These are phyloP conservation scores for Phytophthora litchii DNA, from an alignment of 352 stramenopile species.

Conservation along the genomic window DNA sequence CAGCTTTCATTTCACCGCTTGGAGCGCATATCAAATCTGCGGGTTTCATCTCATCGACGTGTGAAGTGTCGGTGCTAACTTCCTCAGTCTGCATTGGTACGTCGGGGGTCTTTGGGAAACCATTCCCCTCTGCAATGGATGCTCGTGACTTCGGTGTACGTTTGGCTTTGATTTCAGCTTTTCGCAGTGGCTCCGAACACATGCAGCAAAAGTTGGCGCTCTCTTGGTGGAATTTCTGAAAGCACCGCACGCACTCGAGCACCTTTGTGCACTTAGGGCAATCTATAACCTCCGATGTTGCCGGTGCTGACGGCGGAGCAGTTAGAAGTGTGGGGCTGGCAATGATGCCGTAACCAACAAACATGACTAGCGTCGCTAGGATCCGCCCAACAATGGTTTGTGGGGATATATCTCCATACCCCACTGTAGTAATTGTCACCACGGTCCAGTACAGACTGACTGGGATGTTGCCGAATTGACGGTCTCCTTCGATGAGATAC, in stretches of 20 bases:
- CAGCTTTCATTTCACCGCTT: conserved; percentile 15
- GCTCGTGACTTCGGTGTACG: conserved; percentile 51
- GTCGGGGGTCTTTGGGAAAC: conserved; percentile 1
- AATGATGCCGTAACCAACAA: conserved; percentile 85
- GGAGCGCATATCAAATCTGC: conserved; percentile 1
- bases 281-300: conserved; percentile 25
- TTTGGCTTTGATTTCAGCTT: conserved; percentile 54
- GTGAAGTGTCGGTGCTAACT: not conserved
- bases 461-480: conserved; percentile 82
- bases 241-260: conserved; percentile 69
- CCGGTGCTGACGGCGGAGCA: conserved; percentile 19
- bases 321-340: conserved; percentile 72
- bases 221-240: conserved; percentile 76
- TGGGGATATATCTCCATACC: conserved; percentile 82
- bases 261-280: conserved; percentile 47
- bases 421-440: conserved; percentile 86
- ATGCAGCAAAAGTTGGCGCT: conserved; percentile 82
- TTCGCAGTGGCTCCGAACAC: conserved; percentile 59
- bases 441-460: conserved; percentile 87
- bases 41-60: conserved; percentile 19
- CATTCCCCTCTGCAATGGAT: conserved; percentile 22
- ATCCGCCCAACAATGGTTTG: conserved; percentile 80
- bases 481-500: conserved; percentile 83
- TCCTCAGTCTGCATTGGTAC: not conserved
- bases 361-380: conserved; percentile 82